Base-by-base conservation (phyloP, 345 rosid genomes). In the Sapria himalayana region DNA sequence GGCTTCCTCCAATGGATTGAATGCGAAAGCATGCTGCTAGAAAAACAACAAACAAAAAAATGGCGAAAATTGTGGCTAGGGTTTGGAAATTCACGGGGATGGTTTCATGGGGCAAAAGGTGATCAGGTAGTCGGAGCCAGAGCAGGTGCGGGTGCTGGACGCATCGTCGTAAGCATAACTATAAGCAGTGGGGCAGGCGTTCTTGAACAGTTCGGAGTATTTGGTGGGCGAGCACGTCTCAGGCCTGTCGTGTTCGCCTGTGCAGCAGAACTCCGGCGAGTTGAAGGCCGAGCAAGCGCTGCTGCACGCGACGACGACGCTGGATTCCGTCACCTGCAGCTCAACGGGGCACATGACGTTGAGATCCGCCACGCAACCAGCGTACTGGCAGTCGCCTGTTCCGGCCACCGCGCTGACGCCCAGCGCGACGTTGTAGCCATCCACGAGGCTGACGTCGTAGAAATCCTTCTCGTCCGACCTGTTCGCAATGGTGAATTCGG, bases 131-230 rank as follows among this genome's bases (percentile, higher is more conserved):
- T 70, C 68, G 10, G 94, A 48, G 7, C 92, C 78, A 7, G 89
- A 33, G 15, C 97, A 86, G 34, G 92, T 81, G 50, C 73, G 54
- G 4, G 92, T 86, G 34, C 94, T 86, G 0, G 89, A 52, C 0
- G 84, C 89, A 35, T 81, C 97, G 41, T 86, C 97, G 23, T 81
- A 86, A 2, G 97, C 94, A 17, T 86, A 86, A 20, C 94, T 86
- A 11, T 86, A 86, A 5, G 97, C 97, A 6, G 75, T 57, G 6
- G 92, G 94, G 40, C 97, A 81, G 19, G 94, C 92, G 9, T 45
- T 58, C 65, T 86, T 86, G 52, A 86, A 86, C 73, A 75, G n/a
- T 38, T 24, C 56, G 24, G 94, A 81, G 66, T 78, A 81, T 46
- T 61, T 65, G 0, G 92, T 61, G 20, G 96, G 92, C 5, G 72